Base-by-base conservation (phyloP, 768 basidiomycete genomes). In the Lentinula detonsa region DNA sequence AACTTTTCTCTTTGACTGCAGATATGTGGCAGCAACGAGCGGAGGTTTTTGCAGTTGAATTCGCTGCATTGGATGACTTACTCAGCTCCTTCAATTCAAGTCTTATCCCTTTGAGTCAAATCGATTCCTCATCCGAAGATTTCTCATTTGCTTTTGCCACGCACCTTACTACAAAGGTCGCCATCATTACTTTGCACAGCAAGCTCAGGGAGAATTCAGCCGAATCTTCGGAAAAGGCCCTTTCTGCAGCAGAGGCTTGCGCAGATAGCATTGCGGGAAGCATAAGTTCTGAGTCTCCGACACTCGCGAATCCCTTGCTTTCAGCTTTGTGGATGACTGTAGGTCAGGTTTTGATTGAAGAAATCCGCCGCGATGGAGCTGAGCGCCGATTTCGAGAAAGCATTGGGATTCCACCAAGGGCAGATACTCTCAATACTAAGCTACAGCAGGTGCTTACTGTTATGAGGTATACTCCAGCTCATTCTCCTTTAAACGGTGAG, bases 111-210 rank as follows among this genome's bases (percentile, higher is more conserved):
- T 21, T 63, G 13, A 56, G 50, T 40, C 59, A 65, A 2, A 42
- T 61, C 9, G 60, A 59, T 43, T 35, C 34, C 43, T 48, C 37
- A 15, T 62, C 64, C 15, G 56, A 51, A 31, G 52, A 39, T 8
- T 56, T 61, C 21, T 65, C 66, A 10, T 60, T 60, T 54, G 55
- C 66, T 18, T 60, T 68, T n/a, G 64, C 68, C 31, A 70, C 69
- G 18, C 72, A 72, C 50, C 68, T 66, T 15, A 62, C 72, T 40
- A 65, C 70, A 28, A 66, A 66, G 7, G 59, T 65, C 16, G 72
- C 72, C 33, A 63, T 64, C 5, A 66, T 71, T 39, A 68, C 66
- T 51, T 65, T 73, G 7, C 66, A 71, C 46, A 64, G 61, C 48
- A 63, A 46, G 23, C 56, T 35, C n/a, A 43, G 48, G 28, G 40